Evolutionary conservation across 257 asterid genomes (phyloP).

Genomic region (Thymus quinquecostatus): DNA sequence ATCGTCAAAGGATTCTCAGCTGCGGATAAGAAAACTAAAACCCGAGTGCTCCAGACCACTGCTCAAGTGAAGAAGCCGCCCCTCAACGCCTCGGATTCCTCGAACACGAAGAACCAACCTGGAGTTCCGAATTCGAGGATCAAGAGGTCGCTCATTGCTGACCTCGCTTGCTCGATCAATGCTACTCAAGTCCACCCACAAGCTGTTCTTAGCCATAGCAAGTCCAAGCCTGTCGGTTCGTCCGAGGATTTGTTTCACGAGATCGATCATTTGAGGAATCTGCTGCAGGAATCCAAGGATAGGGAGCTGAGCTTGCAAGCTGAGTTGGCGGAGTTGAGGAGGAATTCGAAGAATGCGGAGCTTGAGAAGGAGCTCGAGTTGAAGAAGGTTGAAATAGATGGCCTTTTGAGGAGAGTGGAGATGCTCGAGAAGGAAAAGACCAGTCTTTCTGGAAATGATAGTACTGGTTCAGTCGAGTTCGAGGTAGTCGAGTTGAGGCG

Average conservation of each 20-base stretch:
- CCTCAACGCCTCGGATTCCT: constrained; percentile 37
- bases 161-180: constrained; percentile 68
- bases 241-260: constrained; percentile 77
- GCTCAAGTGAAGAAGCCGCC: constrained; percentile 60
- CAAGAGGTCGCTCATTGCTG: constrained; percentile 82
- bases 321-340: constrained; percentile 64
- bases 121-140: constrained; percentile 52
- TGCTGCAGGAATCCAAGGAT: constrained; percentile 83
- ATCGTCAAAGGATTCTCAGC: constrained; percentile 83
- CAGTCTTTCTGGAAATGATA: constrained; percentile 50
- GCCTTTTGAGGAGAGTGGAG: constrained; percentile 58
- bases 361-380: constrained; percentile 61
- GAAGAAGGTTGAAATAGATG: constrained; percentile 58
- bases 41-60: constrained; percentile 50
- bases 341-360: constrained; percentile 51
- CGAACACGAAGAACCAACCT: constrained; percentile 49
- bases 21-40: constrained; percentile 71
- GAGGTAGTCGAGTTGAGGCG: constrained; percentile 91
- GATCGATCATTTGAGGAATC: constrained; percentile 78
- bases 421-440: constrained; percentile 61
- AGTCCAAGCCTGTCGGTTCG: constrained; percentile 48
- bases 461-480: constrained; percentile 53
- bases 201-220: constrained; percentile 36
- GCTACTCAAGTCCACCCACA: constrained; percentile 81
- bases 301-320: constrained; percentile 72